Percentiles rank a stretch among this genome's conserved stretches.
Conservation (phyloP, 2,329 filamentous ascomycete genomes). For the Fusarium anguioides region DNA sequence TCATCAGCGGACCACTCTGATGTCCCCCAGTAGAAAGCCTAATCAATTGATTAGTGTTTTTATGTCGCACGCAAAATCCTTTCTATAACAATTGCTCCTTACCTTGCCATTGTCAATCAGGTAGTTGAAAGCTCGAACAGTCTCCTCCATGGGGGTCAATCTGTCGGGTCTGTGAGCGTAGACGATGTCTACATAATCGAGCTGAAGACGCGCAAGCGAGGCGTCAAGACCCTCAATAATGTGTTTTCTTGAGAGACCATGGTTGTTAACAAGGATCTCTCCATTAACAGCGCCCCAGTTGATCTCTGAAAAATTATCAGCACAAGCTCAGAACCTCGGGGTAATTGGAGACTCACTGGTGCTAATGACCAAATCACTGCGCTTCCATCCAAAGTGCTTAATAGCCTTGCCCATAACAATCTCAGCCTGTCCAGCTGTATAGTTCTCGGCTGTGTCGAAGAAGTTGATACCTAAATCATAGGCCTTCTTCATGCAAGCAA, state of each 20-base stretch:
- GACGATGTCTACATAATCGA: slow-evolving; percentile 74
- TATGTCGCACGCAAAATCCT: too few relatives aligned
- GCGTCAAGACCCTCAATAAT: slow-evolving; percentile 66
- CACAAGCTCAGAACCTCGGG: not conserved
- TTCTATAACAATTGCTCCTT: not conserved
- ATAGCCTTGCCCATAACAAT: slow-evolving; percentile 72
- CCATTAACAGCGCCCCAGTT: slow-evolving; percentile 73
- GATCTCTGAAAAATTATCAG: slow-evolving; percentile 56
- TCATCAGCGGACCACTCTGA: slow-evolving; percentile 77
- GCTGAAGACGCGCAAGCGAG: slow-evolving; percentile 66
- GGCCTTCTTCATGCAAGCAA: slow-evolving; percentile 70
- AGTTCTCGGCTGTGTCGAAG: slow-evolving; percentile 71
- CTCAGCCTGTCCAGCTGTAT: slow-evolving; percentile 71
- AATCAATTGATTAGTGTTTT: not conserved
- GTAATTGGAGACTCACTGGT: slow-evolving; percentile 56
- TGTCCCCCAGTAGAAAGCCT: slow-evolving; percentile 71
- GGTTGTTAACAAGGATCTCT: slow-evolving; percentile 71
- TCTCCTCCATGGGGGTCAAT: slow-evolving; percentile 76
- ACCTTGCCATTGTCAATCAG: slow-evolving; percentile 72
- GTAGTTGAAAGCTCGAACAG: slow-evolving; percentile 76
- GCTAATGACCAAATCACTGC: slow-evolving; percentile 69
- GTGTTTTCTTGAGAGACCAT: slow-evolving; percentile 74
- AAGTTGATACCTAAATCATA: slow-evolving; percentile 72
- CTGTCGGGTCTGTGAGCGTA: slow-evolving; percentile 77
- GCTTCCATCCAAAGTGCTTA: slow-evolving; percentile 69